Evolutionary conservation across 495 filamentous ascomycete genomes (phyloP), one percentile per base, ranked within the genome.

Genomic region (Aspergillus mulundensis): DNA sequence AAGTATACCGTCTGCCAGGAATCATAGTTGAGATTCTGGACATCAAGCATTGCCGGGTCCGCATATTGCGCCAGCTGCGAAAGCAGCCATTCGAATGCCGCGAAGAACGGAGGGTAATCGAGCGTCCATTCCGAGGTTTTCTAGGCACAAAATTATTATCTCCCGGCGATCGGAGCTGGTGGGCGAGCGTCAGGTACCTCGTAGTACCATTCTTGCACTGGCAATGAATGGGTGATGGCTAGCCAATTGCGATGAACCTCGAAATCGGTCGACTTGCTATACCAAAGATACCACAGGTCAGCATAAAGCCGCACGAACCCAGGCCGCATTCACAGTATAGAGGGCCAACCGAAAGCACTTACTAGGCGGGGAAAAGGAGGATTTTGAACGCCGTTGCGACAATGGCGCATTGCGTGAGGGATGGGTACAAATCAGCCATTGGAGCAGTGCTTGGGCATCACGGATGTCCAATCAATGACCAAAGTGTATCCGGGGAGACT

Each of bases 171-270:
- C 20, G 41, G 19, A 14, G 39, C 7, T n/a, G 4, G 25, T 23
- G 43, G 21, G 42, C 19, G 43, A 38, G 11, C 15, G 56, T 30
- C 34, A 55, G 65, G 54, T 75, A 87, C 84, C 75, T 98, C 94
- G 63, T 85, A 94, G 75, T 97, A 97, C 93, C 93, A 98, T 65
- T 94, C 80, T 75, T 88, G 82, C 34, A 91, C 76, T 1, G 94
- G 90, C 30, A 96, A 77, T 23, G 88, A 96, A 73, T 95, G 80
- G 2, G 94, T 96, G 52, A 96, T 88, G 52, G 94, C 93, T 25
- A 98, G 81, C 94, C 94, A 98, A 74, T 97, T 97, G 51, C 94
- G 87, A 71, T 97, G 94, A 50, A 97, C 94, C 68, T 97, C 94
- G 63, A 97, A 98, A 68, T 98, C 94, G 58, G 93, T 97, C n/a